These are phyloP conservation scores for Pseudocercospora musae DNA, from an alignment of 2,329 filamentous ascomycete genomes.

Conservation along the genomic window DNA sequence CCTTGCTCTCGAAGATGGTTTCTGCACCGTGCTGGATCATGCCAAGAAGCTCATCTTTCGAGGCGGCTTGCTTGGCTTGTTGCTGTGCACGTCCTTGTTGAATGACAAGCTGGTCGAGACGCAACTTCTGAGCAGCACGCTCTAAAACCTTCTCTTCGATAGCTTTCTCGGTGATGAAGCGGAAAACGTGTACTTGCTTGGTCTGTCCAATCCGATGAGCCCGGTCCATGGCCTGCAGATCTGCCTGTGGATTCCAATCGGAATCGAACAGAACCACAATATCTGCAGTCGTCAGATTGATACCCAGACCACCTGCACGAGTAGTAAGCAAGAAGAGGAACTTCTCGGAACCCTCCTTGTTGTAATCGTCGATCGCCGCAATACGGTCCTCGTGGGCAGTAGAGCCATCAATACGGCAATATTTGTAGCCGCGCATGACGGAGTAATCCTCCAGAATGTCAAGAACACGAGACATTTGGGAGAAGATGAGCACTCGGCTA, in stretches of 20 bases:
- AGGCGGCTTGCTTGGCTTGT: conserved; percentile 84
- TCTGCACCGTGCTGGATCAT: conserved; percentile 99
- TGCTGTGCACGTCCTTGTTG: conserved; percentile 93
- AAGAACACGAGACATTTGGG: conserved; percentile 95
- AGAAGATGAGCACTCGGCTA: conserved; percentile 97
- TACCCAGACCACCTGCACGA: conserved; percentile 89
- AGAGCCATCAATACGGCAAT: conserved; percentile 94
- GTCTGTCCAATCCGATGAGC: conserved; percentile 98
- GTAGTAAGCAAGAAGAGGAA: conserved; percentile 96
- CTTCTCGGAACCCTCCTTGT: conserved; percentile 91
- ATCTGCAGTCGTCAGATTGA: conserved; percentile 92
- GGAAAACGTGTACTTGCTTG: conserved; percentile 94
- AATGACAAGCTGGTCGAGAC: conserved; percentile 94
- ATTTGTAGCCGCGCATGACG: conserved; percentile 89
- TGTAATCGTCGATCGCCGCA: conserved; percentile 96
- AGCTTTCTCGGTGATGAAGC: conserved; percentile 95
- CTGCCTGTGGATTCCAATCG: conserved; percentile 98
- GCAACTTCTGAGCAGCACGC: conserved; percentile 91
- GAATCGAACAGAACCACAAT: conserved; percentile 97
- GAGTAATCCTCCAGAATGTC: conserved; percentile 99
- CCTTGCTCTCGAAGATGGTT: conserved; percentile 78
- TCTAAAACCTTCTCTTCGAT: conserved; percentile 98
- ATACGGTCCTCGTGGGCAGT: conserved; percentile 98
- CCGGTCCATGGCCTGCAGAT: conserved; percentile 97
- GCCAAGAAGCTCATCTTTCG: conserved; percentile 90